Base-by-base conservation (phyloP, 352 stramenopile genomes). In the Peronospora belbahrii region DNA sequence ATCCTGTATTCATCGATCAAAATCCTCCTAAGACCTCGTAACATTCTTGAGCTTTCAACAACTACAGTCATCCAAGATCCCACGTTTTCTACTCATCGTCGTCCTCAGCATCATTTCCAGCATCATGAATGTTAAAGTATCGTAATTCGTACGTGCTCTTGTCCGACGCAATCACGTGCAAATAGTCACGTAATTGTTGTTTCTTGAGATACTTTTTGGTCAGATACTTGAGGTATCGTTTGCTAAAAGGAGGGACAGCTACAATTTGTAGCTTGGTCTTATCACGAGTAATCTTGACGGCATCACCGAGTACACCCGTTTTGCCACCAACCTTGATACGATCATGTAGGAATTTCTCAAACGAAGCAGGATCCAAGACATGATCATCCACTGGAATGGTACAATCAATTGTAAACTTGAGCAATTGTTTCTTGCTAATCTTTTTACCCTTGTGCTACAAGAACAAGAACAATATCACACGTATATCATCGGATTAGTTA, bases 171-270 rank as follows among this genome's bases (percentile, higher is more conserved):
- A 99, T 97, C 25, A 99, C 96, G 73, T 98, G 95, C 40, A 99
- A 74, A 79, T 99, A 99, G 87, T 99, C 96, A 67, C 96, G 94
- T 45, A 99, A 78, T 73, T 98, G 94, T 70, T 99, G 96, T 88
- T 99, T 99, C 90, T 99, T 99, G 62, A 99, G 79, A 91, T 99
- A 99, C 84, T 99, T 98, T 93, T 99, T 99, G 51, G 95, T 97
- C 18, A 99, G 68, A 81, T 99, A 99, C 85, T 99, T 99, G 52
- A 95, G 79, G 74, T 95, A 96, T 61, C 97, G 90, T 87, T 99
- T 99, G 42, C 93, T 97, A 73, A 99, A 98, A 24, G 88, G 84
- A 15, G 96, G 74, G 23, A 97, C 74, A 6, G 91, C 83, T 6
- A 87, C 95, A 38, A 99, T 73, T 60, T 97, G 96, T 31, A 98